Percentiles rank a stretch among this genome's conserved stretches.
These are phyloP conservation scores for Daldinia decipiens DNA, from an alignment of 495 filamentous ascomycete species.

Conservation along the genomic window DNA sequence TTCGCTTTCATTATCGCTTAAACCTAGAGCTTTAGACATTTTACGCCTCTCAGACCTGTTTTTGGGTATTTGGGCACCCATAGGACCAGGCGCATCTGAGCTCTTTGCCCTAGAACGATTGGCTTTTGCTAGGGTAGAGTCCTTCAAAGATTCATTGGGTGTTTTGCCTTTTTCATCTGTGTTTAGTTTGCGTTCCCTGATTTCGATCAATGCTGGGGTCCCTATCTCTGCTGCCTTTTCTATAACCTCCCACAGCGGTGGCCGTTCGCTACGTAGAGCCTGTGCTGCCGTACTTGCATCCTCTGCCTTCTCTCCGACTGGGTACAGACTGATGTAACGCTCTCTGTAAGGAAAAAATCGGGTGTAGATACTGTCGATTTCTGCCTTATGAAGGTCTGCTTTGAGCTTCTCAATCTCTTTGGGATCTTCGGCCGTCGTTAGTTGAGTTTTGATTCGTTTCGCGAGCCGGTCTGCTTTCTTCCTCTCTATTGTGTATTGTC, in stretches of 20 bases:
- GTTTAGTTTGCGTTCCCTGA: constrained; percentile 42
- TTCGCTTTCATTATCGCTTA: constrained; percentile 41
- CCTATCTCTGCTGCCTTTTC: constrained; percentile 75
- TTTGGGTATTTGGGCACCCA: constrained; percentile 14
- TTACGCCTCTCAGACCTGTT: constrained; percentile 12
- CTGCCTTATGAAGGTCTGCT: constrained; percentile 70
- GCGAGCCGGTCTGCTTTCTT: constrained; percentile 81
- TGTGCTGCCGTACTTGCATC: constrained; percentile 50
- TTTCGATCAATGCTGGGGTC: constrained; percentile 25
- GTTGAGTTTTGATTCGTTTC: constrained; percentile 68
- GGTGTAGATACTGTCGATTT: constrained; percentile 88
- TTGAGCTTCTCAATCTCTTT: constrained; percentile 62
- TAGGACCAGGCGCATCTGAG: constrained; percentile 17
- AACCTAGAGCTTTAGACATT: constrained; percentile 6
- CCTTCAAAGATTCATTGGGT: constrained; percentile 18
- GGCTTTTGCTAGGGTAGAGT: constrained; percentile 7
- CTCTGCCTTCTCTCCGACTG: constrained; percentile 48
- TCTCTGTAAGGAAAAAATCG: constrained; percentile 82
- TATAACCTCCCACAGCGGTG: constrained; percentile 74
- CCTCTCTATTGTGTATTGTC: constrained; percentile 66
- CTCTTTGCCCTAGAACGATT: constrained; percentile 22
- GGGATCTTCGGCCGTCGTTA: constrained; percentile 58
- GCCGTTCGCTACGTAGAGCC: constrained; percentile 54
- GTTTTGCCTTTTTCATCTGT: constrained; percentile 10
- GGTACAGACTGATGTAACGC: constrained; percentile 83